phyloP scores from a whole-genome alignment of 345 rosid species.

The Gossypium arboreum region DNA sequence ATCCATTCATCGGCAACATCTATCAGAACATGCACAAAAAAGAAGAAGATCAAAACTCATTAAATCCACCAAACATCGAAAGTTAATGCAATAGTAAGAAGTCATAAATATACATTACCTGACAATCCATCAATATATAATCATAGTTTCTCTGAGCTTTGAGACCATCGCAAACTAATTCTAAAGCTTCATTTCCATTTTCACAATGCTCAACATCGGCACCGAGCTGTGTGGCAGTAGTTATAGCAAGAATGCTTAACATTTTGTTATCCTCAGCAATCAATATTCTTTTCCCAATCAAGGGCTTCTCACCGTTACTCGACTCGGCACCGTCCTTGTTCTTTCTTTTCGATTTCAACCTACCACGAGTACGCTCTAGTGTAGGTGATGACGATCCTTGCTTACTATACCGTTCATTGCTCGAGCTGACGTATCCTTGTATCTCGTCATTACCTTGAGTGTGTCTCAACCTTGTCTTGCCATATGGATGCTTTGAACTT shows the following conservation, averaged over 20 bases:
- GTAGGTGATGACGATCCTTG: neutral
- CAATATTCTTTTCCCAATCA: slow-evolving; percentile 55
- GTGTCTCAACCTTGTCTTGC: neutral
- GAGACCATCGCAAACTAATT: slow-evolving; percentile 33
- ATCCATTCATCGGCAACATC: slow-evolving; percentile 82
- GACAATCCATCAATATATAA: slow-evolving; percentile 77
- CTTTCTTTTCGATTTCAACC: slow-evolving; percentile 15
- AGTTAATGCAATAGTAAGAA: neutral
- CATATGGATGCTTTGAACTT: slow-evolving; percentile 17
- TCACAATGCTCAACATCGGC: slow-evolving; percentile 42
- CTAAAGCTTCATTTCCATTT: slow-evolving; percentile 55
- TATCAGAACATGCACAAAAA: slow-evolving; percentile 7
- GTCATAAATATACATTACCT: slow-evolving; percentile 36
- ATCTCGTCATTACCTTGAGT: slow-evolving; percentile 16
- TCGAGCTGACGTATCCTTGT: slow-evolving; percentile 27
- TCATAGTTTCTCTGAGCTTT: slow-evolving; percentile 36
- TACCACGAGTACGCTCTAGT: neutral
- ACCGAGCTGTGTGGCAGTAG: slow-evolving; percentile 39
- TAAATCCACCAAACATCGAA: neutral
- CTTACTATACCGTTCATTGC: neutral
- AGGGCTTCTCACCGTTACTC: slow-evolving; percentile 17
- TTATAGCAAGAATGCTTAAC: slow-evolving; percentile 20
- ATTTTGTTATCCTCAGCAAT: slow-evolving; percentile 52
- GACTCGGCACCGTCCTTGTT: neutral
- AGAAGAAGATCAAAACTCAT: neutral